phyloP scores from a whole-genome alignment of 805 yeast species.

The Komagataella mondaviorum region DNA sequence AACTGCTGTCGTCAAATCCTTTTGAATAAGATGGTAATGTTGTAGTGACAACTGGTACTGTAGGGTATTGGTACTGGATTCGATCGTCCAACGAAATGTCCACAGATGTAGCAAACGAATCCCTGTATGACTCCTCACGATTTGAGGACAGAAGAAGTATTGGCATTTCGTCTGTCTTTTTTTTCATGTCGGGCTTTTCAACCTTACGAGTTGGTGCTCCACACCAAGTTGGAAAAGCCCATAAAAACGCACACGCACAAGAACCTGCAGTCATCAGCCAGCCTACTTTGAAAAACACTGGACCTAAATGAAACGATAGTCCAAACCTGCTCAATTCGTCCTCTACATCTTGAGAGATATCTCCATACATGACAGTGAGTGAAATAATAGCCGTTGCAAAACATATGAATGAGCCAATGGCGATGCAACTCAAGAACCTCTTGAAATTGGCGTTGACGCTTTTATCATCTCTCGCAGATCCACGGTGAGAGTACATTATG shows the following conservation, averaged over 20 bases:
- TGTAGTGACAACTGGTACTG: background rate
- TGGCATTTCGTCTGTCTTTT: background rate
- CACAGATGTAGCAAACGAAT: background rate
- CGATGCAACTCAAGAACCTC: conserved; percentile 22
- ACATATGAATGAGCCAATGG: conserved; percentile 20
- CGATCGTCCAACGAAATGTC: background rate
- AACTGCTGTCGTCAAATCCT: background rate
- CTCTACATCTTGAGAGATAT: conserved; percentile 14
- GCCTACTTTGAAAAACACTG: conserved; percentile 23
- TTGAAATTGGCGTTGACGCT: conserved; percentile 18
- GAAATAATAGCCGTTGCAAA: conserved; percentile 17
- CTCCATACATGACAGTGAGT: conserved; percentile 15
- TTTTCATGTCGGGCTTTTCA: background rate
- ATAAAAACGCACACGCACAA: background rate
- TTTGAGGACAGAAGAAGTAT: background rate
- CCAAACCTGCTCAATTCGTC: conserved; percentile 31
- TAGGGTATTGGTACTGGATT: background rate
- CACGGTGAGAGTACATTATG: conserved; percentile 23
- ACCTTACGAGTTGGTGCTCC: background rate
- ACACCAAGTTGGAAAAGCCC: background rate
- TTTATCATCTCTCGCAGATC: conserved; percentile 19
- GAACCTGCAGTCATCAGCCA: conserved; percentile 16
- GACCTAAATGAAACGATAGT: conserved; percentile 26
- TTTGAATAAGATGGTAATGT: background rate
- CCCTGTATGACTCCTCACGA: background rate